A percentile compares a stretch with the other conserved stretches of the same genome.
These are phyloP conservation scores for Lentinula aciculospora DNA, from an alignment of 768 basidiomycete genomes.

Conservation along the genomic window DNA sequence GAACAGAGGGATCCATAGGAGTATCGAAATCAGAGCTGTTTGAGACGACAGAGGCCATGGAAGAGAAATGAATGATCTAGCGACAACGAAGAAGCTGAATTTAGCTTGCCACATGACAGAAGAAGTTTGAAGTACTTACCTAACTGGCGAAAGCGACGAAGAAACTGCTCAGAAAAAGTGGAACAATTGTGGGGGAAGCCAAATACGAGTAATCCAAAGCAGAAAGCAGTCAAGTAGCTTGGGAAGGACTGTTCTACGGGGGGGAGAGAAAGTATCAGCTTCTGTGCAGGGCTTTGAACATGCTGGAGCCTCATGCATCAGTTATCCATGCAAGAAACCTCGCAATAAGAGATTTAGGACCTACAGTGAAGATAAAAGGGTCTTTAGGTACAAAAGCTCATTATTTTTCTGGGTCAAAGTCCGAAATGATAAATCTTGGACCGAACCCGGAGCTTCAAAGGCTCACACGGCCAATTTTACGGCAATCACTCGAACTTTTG, in stretches of 20 bases:
- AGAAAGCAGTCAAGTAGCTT: background rate
- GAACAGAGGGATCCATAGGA: constrained; percentile 2
- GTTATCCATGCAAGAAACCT: background rate
- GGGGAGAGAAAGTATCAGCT: background rate
- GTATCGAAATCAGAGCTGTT: background rate
- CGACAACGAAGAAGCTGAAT: background rate
- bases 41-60: constrained; percentile 1
- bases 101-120: constrained; percentile 6
- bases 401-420: background rate
- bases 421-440: background rate
- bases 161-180: background rate
- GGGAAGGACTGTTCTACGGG: background rate
- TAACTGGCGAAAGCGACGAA: background rate
- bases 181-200: background rate
- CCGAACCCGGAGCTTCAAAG: background rate
- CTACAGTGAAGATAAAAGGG: background rate
- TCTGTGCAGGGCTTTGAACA: background rate
- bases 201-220: background rate
- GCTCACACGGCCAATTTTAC: background rate
- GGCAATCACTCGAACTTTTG: background rate
- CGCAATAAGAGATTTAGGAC: background rate
- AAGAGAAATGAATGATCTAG: background rate
- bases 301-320: constrained; percentile 1
- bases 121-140: background rate
- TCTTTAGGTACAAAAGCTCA: background rate